Conservation (phyloP, 192 early-diverging fungal genomes). For the Jimgerdemannia flammicorona region DNA sequence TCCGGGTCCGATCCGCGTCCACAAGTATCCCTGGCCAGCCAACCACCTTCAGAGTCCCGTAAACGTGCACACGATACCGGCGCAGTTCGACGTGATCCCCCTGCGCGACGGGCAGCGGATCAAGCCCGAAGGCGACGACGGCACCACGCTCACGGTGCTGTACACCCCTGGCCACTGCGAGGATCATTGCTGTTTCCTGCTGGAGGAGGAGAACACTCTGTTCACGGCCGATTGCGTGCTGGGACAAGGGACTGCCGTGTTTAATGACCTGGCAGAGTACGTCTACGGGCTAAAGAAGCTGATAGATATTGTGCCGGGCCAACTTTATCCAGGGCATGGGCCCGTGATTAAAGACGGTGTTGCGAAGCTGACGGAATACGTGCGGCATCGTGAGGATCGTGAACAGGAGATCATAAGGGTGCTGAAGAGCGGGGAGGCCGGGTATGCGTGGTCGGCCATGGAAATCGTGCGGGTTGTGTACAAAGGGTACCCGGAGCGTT, state of each 20-base stretch:
- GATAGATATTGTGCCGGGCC: constrained; percentile 28
- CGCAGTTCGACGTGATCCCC: constrained; percentile 17
- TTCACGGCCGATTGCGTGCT: constrained; percentile 82
- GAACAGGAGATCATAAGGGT: constrained; percentile 70
- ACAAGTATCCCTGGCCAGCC: constrained; percentile 12
- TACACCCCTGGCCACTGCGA: constrained; percentile 80
- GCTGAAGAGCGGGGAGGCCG: constrained; percentile 13
- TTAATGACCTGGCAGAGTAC: constrained; percentile 68
- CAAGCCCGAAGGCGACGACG: constrained; percentile 34
- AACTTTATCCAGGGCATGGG: constrained; percentile 70
- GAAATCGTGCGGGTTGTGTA: constrained; percentile 56
- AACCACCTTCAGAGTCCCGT: constrained; percentile 19
- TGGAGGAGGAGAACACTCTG: constrained; percentile 63
- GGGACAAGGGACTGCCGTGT: constrained; percentile 80
- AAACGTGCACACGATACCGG: constrained; percentile 23
- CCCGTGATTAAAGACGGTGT: constrained; percentile 66
- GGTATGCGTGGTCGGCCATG: constrained; percentile 25
- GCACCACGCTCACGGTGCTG: constrained; percentile 54
- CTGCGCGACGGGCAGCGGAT: constrained; percentile 59
- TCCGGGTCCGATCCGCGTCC: constrained; percentile 11
- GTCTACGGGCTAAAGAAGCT: constrained; percentile 61
- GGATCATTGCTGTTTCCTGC: constrained; percentile 73
- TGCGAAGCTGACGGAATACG: constrained; percentile 67
- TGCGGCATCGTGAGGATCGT: constrained; percentile 69
- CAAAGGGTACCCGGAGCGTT: constrained; percentile 41